A percentile compares a stretch with the other conserved stretches of the same genome.
Evolutionary conservation across 306 rosid genomes (phyloP).

Genomic region (Cercis canadensis): DNA sequence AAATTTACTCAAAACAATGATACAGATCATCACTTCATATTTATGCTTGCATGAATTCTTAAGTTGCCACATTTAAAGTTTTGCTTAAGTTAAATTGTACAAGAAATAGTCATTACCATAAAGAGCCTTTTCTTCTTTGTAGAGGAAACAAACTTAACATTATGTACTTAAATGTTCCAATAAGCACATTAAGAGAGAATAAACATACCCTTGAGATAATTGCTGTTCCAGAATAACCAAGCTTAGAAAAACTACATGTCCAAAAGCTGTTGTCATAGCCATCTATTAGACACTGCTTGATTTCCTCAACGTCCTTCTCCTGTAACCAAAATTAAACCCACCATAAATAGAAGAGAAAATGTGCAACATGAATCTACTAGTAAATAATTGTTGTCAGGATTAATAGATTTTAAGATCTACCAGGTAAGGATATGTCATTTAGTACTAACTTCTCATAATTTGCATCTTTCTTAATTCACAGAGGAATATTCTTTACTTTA

Average conservation of each 20-base stretch:
- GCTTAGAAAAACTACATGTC: slow-evolving; percentile 90
- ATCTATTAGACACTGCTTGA: slow-evolving; percentile 61
- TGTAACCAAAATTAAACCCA: slow-evolving; percentile 46
- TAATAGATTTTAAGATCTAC: slow-evolving; percentile 25
- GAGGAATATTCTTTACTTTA: background rate
- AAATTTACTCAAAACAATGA: background rate
- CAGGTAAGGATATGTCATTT: background rate
- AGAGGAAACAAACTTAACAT: slow-evolving; percentile 9
- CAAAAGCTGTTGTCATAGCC: slow-evolving; percentile 89
- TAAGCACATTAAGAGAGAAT: slow-evolving; percentile 19
- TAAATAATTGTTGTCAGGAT: slow-evolving; percentile 17
- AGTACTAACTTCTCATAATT: no score
- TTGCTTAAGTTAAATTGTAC: background rate
- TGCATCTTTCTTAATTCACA: no score
- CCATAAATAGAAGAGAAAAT: slow-evolving; percentile 28
- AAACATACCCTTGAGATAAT: slow-evolving; percentile 85
- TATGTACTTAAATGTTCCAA: background rate
- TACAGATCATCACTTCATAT: background rate
- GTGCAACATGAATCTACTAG: slow-evolving; percentile 13
- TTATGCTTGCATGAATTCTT: slow-evolving; percentile 13
- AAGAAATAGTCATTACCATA: slow-evolving; percentile 1
- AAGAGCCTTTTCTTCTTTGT: slow-evolving; percentile 5
- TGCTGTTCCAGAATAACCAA: slow-evolving; percentile 95
- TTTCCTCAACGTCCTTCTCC: slow-evolving; percentile 79
- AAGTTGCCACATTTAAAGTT: background rate